These are phyloP conservation scores for Fusarium falciforme DNA, from an alignment of 2,329 filamentous ascomycete genomes.

Conservation along the genomic window DNA sequence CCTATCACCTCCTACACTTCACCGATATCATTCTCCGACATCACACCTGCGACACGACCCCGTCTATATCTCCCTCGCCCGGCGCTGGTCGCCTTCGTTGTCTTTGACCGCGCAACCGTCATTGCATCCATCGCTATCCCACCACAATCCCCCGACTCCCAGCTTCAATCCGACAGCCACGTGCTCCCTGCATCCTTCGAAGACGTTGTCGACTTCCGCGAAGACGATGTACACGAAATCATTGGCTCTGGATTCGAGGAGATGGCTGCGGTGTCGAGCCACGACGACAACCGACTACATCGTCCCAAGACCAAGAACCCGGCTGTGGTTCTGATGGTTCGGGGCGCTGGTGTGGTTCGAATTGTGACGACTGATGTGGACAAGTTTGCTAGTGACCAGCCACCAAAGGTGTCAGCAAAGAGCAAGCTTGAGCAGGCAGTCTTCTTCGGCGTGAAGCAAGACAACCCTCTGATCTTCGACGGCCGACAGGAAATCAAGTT, in stretches of 20 bases:
- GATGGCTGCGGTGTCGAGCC: constrained; percentile 48
- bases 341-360: constrained; percentile 71
- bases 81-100: constrained; percentile 81
- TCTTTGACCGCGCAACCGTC: constrained; percentile 83
- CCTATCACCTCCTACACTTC: constrained; percentile 74
- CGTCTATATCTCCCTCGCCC: constrained; percentile 82
- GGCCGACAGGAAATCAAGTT: constrained; percentile 75
- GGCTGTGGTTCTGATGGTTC: constrained; percentile 69
- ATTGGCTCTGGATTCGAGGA: constrained; percentile 74
- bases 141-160: constrained; percentile 78
- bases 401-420: constrained; percentile 79
- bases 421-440: constrained; percentile 94
- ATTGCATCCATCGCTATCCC: constrained; percentile 77
- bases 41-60: constrained; percentile 59
- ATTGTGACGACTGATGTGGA: constrained; percentile 69
- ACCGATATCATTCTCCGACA: constrained; percentile 55
- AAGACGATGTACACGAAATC: constrained; percentile 71
- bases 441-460: constrained; percentile 85
- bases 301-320: constrained; percentile 71
- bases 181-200: constrained; percentile 78
- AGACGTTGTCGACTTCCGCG: constrained; percentile 84
- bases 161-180: constrained; percentile 76
- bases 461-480: constrained; percentile 90
- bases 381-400: constrained; percentile 67
- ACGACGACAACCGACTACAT: constrained; percentile 62